phyloP scores from a whole-genome alignment of 2,329 filamentous ascomycete species.

The Teratosphaeria gauchensis region DNA sequence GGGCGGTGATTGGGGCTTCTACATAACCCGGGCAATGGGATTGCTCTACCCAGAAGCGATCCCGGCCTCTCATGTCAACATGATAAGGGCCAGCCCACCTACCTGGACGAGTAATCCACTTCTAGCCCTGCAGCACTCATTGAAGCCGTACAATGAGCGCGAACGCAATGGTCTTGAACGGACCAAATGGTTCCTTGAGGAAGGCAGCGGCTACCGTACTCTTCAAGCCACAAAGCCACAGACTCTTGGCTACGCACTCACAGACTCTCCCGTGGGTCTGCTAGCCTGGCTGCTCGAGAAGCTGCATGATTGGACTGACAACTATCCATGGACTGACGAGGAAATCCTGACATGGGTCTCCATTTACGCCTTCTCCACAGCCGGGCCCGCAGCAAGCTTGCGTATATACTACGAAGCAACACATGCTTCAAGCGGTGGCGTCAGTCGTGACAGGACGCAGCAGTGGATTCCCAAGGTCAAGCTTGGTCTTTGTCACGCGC shows the following conservation, averaged over 20 bases:
- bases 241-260: constrained; percentile 59
- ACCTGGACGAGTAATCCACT: constrained; percentile 44
- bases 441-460: constrained; percentile 27
- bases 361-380: constrained; percentile 61
- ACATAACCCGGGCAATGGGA: constrained; percentile 54
- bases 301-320: constrained; percentile 61
- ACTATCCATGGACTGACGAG: constrained; percentile 64
- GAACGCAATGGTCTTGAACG: constrained; percentile 47
- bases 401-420: constrained; percentile 63
- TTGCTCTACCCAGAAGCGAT: constrained; percentile 48
- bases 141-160: constrained; percentile 43
- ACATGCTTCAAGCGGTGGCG: constrained; percentile 28
- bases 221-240: constrained; percentile 61
- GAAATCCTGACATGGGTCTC: constrained; percentile 67
- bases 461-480: constrained; percentile 39
- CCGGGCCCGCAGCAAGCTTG: constrained; percentile 57
- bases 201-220: constrained; percentile 51
- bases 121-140: constrained; percentile 46
- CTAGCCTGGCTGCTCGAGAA: constrained; percentile 78
- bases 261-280: constrained; percentile 60
- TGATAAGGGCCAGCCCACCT: constrained; percentile 43
- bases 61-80: constrained; percentile 55
- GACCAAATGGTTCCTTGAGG: constrained; percentile 45
- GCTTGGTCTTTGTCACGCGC: constrained; percentile 47
- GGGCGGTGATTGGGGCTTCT: constrained; percentile 50